A percentile compares a stretch with the other conserved stretches of the same genome.
These are phyloP conservation scores for Candida railenensis DNA, from an alignment of 805 yeast genomes.

Conservation along the genomic window DNA sequence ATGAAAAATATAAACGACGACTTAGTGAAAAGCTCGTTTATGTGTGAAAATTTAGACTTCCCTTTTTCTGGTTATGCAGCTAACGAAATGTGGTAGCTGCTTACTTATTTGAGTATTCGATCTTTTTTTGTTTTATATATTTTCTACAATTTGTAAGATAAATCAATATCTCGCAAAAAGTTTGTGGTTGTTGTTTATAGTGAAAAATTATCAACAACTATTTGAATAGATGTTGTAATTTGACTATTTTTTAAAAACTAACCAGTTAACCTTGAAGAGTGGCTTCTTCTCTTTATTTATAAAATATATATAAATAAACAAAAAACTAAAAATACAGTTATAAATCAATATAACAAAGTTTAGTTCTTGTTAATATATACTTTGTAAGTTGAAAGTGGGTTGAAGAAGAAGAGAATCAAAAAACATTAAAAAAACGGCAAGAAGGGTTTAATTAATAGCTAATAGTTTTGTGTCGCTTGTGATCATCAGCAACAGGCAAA, in stretches of 20 bases:
- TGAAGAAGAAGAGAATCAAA: slow-evolving; percentile 7
- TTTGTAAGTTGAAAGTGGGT: slow-evolving; percentile 5
- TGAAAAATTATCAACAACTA: neutral
- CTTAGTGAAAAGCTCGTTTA: slow-evolving; percentile 42
- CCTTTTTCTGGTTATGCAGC: neutral
- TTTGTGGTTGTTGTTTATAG: neutral
- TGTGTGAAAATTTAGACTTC: neutral
- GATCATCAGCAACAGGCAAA: neutral
- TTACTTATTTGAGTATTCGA: neutral
- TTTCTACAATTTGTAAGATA: neutral
- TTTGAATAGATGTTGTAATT: neutral
- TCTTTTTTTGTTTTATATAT: neutral
- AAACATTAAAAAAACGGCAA: neutral
- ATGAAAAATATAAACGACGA: slow-evolving; percentile 24
- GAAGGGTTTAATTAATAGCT: neutral
- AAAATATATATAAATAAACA: neutral
- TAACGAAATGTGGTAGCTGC: neutral
- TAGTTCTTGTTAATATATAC: neutral
- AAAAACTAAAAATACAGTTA: slow-evolving; percentile 8
- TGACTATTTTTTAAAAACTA: neutral
- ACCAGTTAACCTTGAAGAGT: neutral
- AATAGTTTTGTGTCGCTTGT: slow-evolving; percentile 1
- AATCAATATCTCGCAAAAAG: slow-evolving; percentile 1
- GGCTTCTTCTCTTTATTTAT: neutral
- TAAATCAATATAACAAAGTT: slow-evolving; percentile 16